phyloP scores from a whole-genome alignment of 768 basidiomycete species.

The Calocybe gangraenosa region DNA sequence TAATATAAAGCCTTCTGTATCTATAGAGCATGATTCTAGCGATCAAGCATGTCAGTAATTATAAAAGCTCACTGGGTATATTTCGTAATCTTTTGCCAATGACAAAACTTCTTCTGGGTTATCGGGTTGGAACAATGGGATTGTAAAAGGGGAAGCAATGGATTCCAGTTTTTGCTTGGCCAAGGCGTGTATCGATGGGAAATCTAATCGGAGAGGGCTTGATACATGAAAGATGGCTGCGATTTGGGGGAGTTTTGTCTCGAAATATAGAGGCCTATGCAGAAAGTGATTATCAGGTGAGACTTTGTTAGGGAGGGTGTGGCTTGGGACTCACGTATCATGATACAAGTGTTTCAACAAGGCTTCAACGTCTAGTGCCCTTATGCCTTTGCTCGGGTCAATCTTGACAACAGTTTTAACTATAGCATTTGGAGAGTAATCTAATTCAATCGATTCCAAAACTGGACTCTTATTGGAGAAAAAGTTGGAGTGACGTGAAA shows the following conservation, averaged over 20 bases:
- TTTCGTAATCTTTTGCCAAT: conserved; percentile 43
- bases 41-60: not conserved
- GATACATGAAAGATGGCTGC: conserved; percentile 55
- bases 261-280: conserved; percentile 41
- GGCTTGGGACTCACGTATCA: conserved; percentile 47
- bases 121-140: conserved; percentile 37
- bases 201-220: conserved; percentile 50
- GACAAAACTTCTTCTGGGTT: conserved; percentile 50
- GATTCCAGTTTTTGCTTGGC: conserved; percentile 38
- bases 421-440: conserved; percentile 1
- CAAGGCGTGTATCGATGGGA: conserved; percentile 46
- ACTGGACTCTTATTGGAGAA: conserved; percentile 14
- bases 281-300: not conserved
- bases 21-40: conserved; percentile 24
- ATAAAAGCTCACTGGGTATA: conserved; percentile 43
- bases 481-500: conserved; percentile 47
- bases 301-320: not conserved
- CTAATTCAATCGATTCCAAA: not conserved
- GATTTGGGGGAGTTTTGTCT: conserved; percentile 43
- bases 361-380: conserved; percentile 45
- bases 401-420: conserved; percentile 20
- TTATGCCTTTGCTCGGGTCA: conserved; percentile 34
- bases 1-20: conserved; percentile 63
- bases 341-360: conserved; percentile 67
- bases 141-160: conserved; percentile 48